Base-by-base conservation (phyloP, 1,139 yeast genomes). In the Pichia sp. region DNA sequence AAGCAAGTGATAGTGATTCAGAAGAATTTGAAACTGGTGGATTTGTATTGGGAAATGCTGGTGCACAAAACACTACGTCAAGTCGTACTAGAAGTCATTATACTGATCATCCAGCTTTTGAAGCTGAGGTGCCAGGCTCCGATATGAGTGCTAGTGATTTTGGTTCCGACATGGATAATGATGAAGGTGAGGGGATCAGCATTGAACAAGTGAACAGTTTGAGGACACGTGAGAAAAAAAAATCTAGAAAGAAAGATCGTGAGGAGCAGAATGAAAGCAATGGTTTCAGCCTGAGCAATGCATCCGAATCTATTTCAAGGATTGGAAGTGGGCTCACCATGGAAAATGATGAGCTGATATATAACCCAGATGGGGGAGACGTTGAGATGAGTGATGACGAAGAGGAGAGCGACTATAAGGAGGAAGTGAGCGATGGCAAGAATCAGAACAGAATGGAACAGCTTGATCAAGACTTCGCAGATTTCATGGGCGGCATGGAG, bases 1-100 rank as follows among this genome's bases (percentile, higher is more conserved):
- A 50, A 5, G 53, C 43, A 30, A 23, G 26, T 23, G 51, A 19
- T 4, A 58, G 52, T n/a, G 53, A 50, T 19, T 57, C 56, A 8
- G 59, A 53, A 30, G 55, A 54, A n/a, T 47, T 55, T 50, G 60
- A 58, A 43, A 55, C 32, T n/a, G 67, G 62, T 32, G 64, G 64
- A 5, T 58, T 57, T 48, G 30, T 62, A 4, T 52, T 57, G 16
- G 61, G 51, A 2, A 54, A 54, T 30, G 32, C 16, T 16, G 15
- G 48, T 8, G 49, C 38, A 13, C 47, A 40, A 3, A 55, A 51
- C 43, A 54, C 56, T 15, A 46, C 60, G 3, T 45, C 36, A 23
- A 23, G 26, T 16, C 49, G 58, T 34, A 56, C 59, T 1, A 52
- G 59, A 26, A 57, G 57, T 38, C 57, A 54, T 19, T n/a, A 15